Base-by-base conservation (phyloP, 345 rosid species). In the Salix purpurea region DNA sequence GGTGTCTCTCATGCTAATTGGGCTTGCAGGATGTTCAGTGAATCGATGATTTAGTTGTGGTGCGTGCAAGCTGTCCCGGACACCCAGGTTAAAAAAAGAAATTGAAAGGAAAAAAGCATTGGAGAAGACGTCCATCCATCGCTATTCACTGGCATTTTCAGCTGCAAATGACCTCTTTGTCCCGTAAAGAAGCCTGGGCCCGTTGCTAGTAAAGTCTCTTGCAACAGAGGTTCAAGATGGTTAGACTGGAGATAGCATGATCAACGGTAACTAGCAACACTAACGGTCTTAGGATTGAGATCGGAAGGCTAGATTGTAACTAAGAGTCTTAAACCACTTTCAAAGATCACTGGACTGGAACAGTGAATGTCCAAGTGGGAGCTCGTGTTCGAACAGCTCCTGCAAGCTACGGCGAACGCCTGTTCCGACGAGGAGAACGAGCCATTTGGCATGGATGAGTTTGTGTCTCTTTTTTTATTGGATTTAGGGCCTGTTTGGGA, bases 241-340 rank as follows among this genome's bases (percentile, higher is more conserved):
- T 4, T n/a, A 0, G 83, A 46, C 44, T 26, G 60, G 83, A 30
- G 71, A 24, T 32, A 52, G 78, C 69, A 36, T 21, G 48, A 4
- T 12, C 54, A 19, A 3, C 21, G 14, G 18, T 28, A 16, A 18
- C 39, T 3, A 2, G 28, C 21, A 10, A 72, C 48, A 12, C 62
- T 21, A 3, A 56, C 0, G 44, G 39, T 19, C 9, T 62, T n/a
- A 30, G 5, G 67, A 73, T 76, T 16, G 34, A 34, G 26, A 73
- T 65, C 46, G 4, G 14, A 70, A 42, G 79, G 54, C 46, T 5
- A 2, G 8, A 69, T 44, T 34, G 0, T 15, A 32, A 5, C 8
- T 32, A 60, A 28, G 28, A 26, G 28, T 26, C 28, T 26, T 1
- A 28, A 26, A 44, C 28, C 60, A 3, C 60, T 52, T 7, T 54